Base-by-base conservation (phyloP, 2,329 filamentous ascomycete species). In the Calonectria ilicicola region DNA sequence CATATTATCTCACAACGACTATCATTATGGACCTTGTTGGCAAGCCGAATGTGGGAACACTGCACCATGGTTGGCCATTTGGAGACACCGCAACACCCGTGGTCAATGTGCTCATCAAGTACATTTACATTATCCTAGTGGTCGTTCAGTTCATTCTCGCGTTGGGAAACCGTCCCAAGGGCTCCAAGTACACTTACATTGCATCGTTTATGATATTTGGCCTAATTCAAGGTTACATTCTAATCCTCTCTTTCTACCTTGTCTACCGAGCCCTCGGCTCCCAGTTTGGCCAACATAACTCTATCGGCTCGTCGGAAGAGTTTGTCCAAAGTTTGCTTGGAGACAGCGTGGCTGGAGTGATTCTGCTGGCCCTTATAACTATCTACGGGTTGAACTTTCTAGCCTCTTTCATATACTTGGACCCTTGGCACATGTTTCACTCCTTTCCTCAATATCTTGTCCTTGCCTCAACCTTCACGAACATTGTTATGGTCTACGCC, bases 401-500 rank as follows among this genome's bases (percentile, higher is more conserved):
- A 71, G 96, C 96, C 10, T 98, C 96, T 3, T 98, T 99, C 91
- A 87, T 99, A 85, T 99, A 99, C 87, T 89, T 98, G 81, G 97
- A 99, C 85, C 97, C 97, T 27, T 99, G 97, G 97, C 97, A 99
- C 91, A 98, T 99, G 97, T 98, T 99, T 88, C 97, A 97, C 82
- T 98, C 96, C 3, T 99, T 98, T 91, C 94, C 94, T 19, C 92
- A 94, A 82, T 99, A 99, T 84, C 88, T 98, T 80, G 87, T 98
- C 70, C 91, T 98, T 82, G 97, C 91, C 99, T 97, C 87, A 99
- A 99, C 90, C n/a, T n/a, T n/a, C n/a, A n/a, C n/a, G n/a, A n/a
- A n/a, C n/a, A n/a, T n/a, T n/a, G n/a, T n/a, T n/a, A n/a, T n/a
- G n/a, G n/a, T n/a, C n/a, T n/a, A n/a, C n/a, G n/a, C n/a, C n/a